Percentiles rank a stretch among this genome's conserved stretches.
These are phyloP conservation scores for Metarhizium album DNA, from an alignment of 2,329 filamentous ascomycete genomes.

Conservation along the genomic window DNA sequence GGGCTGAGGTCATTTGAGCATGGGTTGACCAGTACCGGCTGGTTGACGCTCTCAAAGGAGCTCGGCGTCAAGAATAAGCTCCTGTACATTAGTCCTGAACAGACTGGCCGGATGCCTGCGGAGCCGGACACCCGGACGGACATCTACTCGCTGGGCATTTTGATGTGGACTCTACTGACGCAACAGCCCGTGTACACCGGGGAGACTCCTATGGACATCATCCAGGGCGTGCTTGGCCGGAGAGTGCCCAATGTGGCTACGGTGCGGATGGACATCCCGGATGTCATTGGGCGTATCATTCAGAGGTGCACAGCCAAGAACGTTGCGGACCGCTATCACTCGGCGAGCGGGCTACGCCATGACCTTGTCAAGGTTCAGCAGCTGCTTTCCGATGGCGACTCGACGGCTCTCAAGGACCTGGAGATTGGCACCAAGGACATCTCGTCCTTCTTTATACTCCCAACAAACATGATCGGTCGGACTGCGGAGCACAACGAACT, in stretches of 20 bases:
- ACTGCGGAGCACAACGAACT: conserved; percentile 61
- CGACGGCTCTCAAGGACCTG: conserved; percentile 59
- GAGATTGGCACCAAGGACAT: conserved; percentile 74
- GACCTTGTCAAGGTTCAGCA: conserved; percentile 67
- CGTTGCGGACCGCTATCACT: conserved; percentile 81
- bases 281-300: conserved; percentile 71
- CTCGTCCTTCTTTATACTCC: conserved; percentile 84
- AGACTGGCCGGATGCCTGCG: conserved; percentile 84
- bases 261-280: conserved; percentile 72
- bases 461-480: conserved; percentile 70
- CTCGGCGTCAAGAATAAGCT: conserved; percentile 81
- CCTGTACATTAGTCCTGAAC: conserved; percentile 86
- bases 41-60: conserved; percentile 74
- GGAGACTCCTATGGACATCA: conserved; percentile 73
- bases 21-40: conserved; percentile 74
- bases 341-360: conserved; percentile 72
- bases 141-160: conserved; percentile 81
- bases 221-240: conserved; percentile 76
- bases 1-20: conserved; percentile 85
- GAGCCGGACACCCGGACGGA: conserved; percentile 89
- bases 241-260: conserved; percentile 67
- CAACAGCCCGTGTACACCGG: conserved; percentile 74
- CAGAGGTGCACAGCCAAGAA: conserved; percentile 88
- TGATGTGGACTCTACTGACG: conserved; percentile 80
- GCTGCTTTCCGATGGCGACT: conserved; percentile 65